Conservation (phyloP, 331 rosid species). For the Cydonia oblonga region DNA sequence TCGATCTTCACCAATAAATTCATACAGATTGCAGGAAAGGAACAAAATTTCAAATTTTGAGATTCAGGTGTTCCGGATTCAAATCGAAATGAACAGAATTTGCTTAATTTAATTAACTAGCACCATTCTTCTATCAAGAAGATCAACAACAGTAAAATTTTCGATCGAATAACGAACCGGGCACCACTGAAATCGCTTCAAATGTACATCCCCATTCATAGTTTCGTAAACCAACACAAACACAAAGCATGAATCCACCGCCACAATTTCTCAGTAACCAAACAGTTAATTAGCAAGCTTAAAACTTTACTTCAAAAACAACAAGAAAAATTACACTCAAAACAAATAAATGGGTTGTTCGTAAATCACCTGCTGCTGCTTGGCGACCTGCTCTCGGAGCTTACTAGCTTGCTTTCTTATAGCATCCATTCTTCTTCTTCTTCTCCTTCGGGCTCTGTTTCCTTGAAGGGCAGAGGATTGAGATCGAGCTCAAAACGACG, state of each 20-base stretch:
- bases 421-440: constrained; percentile 53
- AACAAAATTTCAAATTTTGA: neutral
- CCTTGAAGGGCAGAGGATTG: neutral
- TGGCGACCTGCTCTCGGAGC: constrained; percentile 81
- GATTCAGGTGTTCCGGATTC: neutral
- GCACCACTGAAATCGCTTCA: neutral
- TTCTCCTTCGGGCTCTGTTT: neutral
- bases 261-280: neutral
- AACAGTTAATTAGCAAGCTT: neutral
- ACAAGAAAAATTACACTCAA: neutral
- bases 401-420: constrained; percentile 79
- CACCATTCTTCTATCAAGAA: neutral
- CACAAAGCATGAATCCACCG: neutral
- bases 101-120: neutral
- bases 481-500: neutral
- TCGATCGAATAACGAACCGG: neutral
- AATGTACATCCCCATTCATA: neutral
- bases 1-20: neutral
- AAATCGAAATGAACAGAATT: neutral
- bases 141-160: neutral
- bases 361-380: constrained; percentile 62
- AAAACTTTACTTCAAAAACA: neutral
- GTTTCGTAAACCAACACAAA: neutral
- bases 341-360: neutral
- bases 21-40: neutral